Conservation (phyloP, 495 filamentous ascomycete genomes). For the Aeminium ludgeri region DNA sequence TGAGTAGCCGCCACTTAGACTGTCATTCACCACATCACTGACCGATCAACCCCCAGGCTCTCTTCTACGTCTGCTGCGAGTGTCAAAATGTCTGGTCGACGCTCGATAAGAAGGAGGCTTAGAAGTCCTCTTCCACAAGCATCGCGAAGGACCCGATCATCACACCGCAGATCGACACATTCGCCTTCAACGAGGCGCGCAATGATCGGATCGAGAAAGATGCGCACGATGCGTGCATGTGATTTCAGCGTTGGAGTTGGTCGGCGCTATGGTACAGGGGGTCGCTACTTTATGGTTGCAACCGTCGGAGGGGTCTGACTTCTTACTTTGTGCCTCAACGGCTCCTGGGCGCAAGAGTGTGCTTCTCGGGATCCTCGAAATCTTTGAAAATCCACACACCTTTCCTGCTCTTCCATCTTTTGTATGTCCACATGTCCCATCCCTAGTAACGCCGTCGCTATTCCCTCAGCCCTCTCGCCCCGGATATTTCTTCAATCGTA, state of each 20-base stretch:
- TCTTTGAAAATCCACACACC: too few species aligned
- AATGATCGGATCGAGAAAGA: neutral
- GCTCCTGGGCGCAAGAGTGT: too few species aligned
- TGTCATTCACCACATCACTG: neutral
- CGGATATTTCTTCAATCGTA: slow-evolving; percentile 16
- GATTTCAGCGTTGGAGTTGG: too few species aligned
- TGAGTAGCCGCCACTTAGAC: slow-evolving; percentile 26
- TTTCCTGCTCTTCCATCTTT: too few species aligned
- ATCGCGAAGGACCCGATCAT: neutral
- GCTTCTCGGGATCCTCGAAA: too few species aligned
- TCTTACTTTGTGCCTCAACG: too few species aligned
- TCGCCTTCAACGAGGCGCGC: too few species aligned
- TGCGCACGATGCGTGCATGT: too few species aligned
- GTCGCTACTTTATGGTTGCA: too few species aligned
- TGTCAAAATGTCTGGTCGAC: slow-evolving; percentile 65
- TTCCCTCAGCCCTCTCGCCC: slow-evolving; percentile 2
- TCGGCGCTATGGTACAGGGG: neutral
- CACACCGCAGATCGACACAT: neutral
- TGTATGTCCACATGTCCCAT: too few species aligned
- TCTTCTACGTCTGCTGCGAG: slow-evolving; percentile 89
- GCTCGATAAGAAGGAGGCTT: slow-evolving; percentile 6
- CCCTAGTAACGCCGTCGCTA: slow-evolving; percentile 9
- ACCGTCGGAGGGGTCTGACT: too few species aligned
- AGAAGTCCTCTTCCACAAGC: neutral
- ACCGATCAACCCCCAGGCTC: slow-evolving; percentile 69